Conservation (phyloP, 805 yeast species). For the Ogataea nonfermentans region DNA sequence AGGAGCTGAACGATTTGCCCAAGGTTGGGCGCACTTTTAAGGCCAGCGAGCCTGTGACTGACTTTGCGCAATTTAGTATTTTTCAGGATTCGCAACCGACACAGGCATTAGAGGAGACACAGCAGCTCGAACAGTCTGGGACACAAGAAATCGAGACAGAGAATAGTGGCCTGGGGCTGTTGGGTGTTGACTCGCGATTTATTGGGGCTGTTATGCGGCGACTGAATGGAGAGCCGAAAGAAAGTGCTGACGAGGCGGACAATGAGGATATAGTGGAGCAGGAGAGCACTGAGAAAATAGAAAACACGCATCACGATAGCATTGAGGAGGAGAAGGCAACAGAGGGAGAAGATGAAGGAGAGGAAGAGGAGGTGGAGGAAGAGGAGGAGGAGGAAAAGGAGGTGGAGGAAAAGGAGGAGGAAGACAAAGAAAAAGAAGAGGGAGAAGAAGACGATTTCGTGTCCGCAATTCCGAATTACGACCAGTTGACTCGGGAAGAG, state of each 20-base stretch:
- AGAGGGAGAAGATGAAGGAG: neutral
- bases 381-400: neutral
- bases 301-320: neutral
- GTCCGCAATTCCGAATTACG: slow-evolving; percentile 18
- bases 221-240: slow-evolving; percentile 13
- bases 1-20: slow-evolving; percentile 21
- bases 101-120: neutral
- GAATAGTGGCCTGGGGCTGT: slow-evolving; percentile 9
- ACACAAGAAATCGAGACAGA: slow-evolving; percentile 1
- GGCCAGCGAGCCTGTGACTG: slow-evolving; percentile 4
- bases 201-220: slow-evolving; percentile 18
- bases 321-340: neutral
- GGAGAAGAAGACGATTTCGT: slow-evolving; percentile 6
- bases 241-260: slow-evolving; percentile 4
- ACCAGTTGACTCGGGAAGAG: slow-evolving; percentile 26
- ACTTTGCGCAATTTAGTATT: slow-evolving; percentile 7
- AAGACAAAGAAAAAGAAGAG: slow-evolving; percentile 1
- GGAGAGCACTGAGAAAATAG: neutral
- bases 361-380: neutral
- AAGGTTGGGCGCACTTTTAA: slow-evolving; percentile 7
- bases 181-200: slow-evolving; percentile 18
- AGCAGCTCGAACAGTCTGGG: slow-evolving; percentile 2
- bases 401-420: neutral
- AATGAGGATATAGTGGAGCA: neutral
- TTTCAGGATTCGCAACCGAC: slow-evolving; percentile 1